Conservation (phyloP, 78 protist genomes). For the Speleostelium caveatum region DNA sequence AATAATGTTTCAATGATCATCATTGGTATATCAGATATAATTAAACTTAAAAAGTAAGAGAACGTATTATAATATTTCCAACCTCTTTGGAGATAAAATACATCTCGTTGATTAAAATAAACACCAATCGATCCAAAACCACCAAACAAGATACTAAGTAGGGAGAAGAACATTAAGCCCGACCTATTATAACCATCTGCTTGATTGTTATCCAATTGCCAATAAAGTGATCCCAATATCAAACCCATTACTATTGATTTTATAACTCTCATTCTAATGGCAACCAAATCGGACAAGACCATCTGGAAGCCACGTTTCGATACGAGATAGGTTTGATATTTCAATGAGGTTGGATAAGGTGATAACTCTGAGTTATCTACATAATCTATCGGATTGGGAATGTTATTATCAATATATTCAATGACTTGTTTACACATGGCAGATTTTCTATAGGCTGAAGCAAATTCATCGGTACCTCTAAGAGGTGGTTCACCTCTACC, state of each 20-base stretch:
- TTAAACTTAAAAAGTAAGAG: conserved; percentile 46
- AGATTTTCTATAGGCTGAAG: conserved; percentile 32
- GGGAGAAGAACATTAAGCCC: conserved; percentile 63
- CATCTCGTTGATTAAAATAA: conserved; percentile 56
- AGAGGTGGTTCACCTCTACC: conserved; percentile 53
- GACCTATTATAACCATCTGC: conserved; percentile 56
- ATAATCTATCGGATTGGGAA: conserved; percentile 7
- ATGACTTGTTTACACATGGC: conserved; percentile 11
- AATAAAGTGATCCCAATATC: conserved; percentile 53
- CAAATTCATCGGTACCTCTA: conserved; percentile 51
- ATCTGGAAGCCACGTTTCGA: conserved; percentile 43
- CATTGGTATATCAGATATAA: conserved; percentile 64
- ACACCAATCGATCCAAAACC: conserved; percentile 61
- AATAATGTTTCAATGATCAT: conserved; percentile 30
- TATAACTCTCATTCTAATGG: conserved; percentile 40
- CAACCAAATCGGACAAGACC: conserved; percentile 49
- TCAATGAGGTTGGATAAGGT: conserved; percentile 15
- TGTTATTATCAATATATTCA: neutral
- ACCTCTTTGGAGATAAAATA: conserved; percentile 69
- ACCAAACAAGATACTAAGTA: conserved; percentile 31
- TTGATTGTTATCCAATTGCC: neutral
- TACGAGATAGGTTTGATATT: conserved; percentile 30
- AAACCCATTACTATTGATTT: conserved; percentile 66
- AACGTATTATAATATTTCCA: conserved; percentile 58
- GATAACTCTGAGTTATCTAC: conserved; percentile 28